A percentile compares a stretch with the other conserved stretches of the same genome.
phyloP scores from a whole-genome alignment of 768 basidiomycete genomes.

The Chalciporus piperatus region DNA sequence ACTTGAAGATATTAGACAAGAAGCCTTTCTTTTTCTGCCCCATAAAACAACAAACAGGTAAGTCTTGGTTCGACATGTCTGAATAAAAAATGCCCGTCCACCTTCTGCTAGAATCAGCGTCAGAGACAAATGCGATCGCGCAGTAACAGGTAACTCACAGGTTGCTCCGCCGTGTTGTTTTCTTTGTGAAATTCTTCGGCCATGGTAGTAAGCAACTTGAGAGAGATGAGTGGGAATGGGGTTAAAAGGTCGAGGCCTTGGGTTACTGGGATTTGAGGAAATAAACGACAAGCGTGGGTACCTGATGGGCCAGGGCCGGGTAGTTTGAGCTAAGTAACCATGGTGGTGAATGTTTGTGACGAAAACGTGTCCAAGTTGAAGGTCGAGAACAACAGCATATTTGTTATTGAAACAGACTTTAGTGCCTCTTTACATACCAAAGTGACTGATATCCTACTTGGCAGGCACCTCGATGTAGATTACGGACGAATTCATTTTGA shows the following conservation, averaged over 20 bases:
- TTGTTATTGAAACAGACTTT: neutral
- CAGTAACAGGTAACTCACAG: neutral
- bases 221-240: neutral
- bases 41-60: neutral
- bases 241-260: too few relatives aligned
- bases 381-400: too few relatives aligned
- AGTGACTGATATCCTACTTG: neutral
- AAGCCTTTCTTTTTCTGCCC: conserved; percentile 18
- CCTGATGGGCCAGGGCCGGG: conserved; percentile 1
- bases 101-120: conserved; percentile 3
- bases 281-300: conserved; percentile 3
- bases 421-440: neutral
- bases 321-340: neutral
- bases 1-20: conserved; percentile 7
- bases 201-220: conserved; percentile 1
- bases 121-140: neutral
- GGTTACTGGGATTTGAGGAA: neutral
- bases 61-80: neutral
- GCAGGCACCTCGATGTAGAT: too few relatives aligned
- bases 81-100: neutral
- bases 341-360: neutral
- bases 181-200: neutral
- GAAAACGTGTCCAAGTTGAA: too few relatives aligned
- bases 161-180: neutral
- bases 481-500: too few relatives aligned